phyloP scores from a whole-genome alignment of 345 rosid species.

The Salix dunnii region DNA sequence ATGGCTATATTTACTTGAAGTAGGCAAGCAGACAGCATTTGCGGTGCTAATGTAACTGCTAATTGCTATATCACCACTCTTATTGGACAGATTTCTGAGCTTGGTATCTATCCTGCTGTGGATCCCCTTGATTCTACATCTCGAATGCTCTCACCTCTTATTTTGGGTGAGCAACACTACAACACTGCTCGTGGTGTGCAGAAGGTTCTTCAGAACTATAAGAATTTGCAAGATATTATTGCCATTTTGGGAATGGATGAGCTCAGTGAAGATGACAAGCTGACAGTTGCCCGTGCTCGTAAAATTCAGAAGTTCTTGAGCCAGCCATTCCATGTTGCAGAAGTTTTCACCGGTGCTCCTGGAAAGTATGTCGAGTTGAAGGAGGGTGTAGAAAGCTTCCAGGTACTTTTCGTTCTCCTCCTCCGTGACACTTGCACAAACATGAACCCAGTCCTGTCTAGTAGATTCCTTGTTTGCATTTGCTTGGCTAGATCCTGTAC shows the following conservation, averaged over 20 bases:
- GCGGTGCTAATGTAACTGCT: neutral
- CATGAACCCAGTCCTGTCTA: neutral
- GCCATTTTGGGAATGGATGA: slow-evolving; percentile 99
- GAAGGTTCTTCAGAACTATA: slow-evolving; percentile 96
- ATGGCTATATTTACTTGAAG: neutral
- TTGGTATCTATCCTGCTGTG: slow-evolving; percentile 98
- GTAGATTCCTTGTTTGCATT: neutral
- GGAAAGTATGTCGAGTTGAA: slow-evolving; percentile 96
- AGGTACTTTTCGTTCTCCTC: slow-evolving; percentile 39
- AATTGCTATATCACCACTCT: neutral
- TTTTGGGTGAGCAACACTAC: slow-evolving; percentile 92
- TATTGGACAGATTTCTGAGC: slow-evolving; percentile 71
- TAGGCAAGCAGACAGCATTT: neutral
- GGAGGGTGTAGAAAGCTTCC: slow-evolving; percentile 87
- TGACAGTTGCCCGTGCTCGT: slow-evolving; percentile 97
- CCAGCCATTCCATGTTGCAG: slow-evolving; percentile 99
- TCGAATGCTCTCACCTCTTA: slow-evolving; percentile 96
- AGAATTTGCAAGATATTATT: slow-evolving; percentile 97
- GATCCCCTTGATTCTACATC: slow-evolving; percentile 98
- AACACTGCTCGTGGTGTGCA: slow-evolving; percentile 98
- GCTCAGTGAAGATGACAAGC: slow-evolving; percentile 98
- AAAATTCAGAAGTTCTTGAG: slow-evolving; percentile 95
- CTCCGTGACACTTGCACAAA: neutral
- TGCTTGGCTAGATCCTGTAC: neutral
- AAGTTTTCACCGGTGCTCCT: slow-evolving; percentile 97